These are phyloP conservation scores for Rhizopogon vesiculosus DNA, from an alignment of 768 basidiomycete species.

Conservation along the genomic window DNA sequence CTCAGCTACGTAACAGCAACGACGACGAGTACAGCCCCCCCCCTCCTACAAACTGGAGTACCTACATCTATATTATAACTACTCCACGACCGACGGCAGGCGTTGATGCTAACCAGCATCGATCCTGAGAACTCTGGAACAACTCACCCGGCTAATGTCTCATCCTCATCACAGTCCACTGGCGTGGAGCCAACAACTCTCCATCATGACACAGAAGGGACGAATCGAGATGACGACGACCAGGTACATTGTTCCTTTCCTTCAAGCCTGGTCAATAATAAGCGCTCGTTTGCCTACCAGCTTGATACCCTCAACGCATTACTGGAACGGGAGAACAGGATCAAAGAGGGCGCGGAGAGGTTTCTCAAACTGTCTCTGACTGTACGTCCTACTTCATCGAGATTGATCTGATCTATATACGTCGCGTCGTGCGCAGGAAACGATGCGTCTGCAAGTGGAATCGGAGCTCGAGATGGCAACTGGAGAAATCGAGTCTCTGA, in stretches of 20 bases:
- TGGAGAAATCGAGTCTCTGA: conserved; percentile 65
- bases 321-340: conserved; percentile 71
- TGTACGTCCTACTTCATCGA: conserved; percentile 25
- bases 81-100: neutral
- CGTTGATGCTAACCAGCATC: conserved; percentile 24
- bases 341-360: conserved; percentile 91
- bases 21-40: neutral
- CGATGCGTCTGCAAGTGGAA: conserved; percentile 68
- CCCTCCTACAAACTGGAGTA: neutral
- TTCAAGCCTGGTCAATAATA: neutral
- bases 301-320: conserved; percentile 62
- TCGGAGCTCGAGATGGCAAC: conserved; percentile 74
- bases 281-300: conserved; percentile 30
- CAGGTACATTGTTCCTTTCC: conserved; percentile 18
- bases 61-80: neutral
- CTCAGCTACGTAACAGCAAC: too few relatives aligned
- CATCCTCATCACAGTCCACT: conserved; percentile 26
- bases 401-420: neutral
- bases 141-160: conserved; percentile 21
- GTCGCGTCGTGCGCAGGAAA: conserved; percentile 33
- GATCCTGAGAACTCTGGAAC: conserved; percentile 23
- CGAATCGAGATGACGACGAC: conserved; percentile 18
- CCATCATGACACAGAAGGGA: conserved; percentile 17
- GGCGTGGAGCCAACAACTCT: conserved; percentile 18
- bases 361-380: conserved; percentile 65